phyloP scores from a whole-genome alignment of 2,329 filamentous ascomycete species.

The Penicillium sclerotigenum region DNA sequence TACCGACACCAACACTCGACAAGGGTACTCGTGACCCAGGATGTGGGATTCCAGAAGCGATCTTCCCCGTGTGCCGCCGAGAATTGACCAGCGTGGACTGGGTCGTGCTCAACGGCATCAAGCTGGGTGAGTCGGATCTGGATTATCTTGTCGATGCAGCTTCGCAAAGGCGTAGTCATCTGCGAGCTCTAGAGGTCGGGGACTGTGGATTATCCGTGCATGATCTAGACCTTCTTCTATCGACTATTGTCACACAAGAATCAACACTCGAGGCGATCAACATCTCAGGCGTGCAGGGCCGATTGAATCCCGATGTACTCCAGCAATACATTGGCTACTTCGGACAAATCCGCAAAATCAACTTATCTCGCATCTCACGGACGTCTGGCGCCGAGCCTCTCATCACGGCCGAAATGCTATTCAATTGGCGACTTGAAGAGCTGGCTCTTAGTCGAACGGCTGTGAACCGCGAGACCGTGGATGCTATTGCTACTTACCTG shows the following conservation, averaged over 20 bases:
- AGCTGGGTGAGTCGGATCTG: constrained; percentile 67
- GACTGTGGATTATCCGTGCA: constrained; percentile 56
- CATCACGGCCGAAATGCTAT: constrained; percentile 63
- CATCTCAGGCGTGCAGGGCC: constrained; percentile 64
- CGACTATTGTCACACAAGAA: constrained; percentile 62
- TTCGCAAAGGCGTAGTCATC: constrained; percentile 61
- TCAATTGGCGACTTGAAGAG: constrained; percentile 66
- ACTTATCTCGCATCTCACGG: constrained; percentile 62
- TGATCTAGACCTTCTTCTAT: constrained; percentile 57
- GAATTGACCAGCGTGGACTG: constrained; percentile 68
- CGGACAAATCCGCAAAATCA: constrained; percentile 62
- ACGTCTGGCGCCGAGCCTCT: constrained; percentile 62
- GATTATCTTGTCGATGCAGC: constrained; percentile 66
- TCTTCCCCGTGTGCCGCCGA: constrained; percentile 65
- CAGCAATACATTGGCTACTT: constrained; percentile 66
- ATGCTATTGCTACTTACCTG: constrained; percentile 64
- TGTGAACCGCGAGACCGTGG: constrained; percentile 61
- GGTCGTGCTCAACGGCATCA: constrained; percentile 66
- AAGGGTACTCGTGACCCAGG: constrained; percentile 56
- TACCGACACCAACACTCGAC: constrained; percentile 53
- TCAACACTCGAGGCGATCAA: constrained; percentile 65
- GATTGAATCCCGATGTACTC: constrained; percentile 62
- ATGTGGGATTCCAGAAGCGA: constrained; percentile 66
- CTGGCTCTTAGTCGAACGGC: constrained; percentile 62
- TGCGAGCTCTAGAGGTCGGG: constrained; percentile 66